Evolutionary conservation across 371 early-diverging fungal genomes (phyloP), one percentile per base, ranked within the genome.

Genomic region (Dentiscutata heterogama): DNA sequence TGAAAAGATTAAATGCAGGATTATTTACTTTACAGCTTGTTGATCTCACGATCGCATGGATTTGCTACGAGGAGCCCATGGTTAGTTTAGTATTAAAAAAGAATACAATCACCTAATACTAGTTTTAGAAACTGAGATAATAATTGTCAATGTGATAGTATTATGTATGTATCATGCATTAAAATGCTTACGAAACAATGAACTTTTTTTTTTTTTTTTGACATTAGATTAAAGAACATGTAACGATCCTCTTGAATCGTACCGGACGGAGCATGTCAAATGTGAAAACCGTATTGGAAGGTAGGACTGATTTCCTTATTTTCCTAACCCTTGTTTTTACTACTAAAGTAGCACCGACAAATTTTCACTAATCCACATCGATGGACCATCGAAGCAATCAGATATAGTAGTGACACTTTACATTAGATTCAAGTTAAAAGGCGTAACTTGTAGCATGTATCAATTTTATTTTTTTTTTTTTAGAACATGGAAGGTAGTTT

Each of bases 1-100:
- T 92, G 81, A 75, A 94, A 61, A 89, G 96, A 60, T 82, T 97
- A 81, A 94, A 94, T 65, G 92, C 94, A 0, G 98, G 97, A 0
- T 84, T 97, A 67, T 97, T 95, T 82, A 92, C 94, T 46, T 87
- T 96, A 75, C 97, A 98, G 79, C 87, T 94, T 72, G 88, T 94
- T 0, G 94, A 93, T 82, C 83, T 93, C 42, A 87, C 90, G 25
- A 83, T 95, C 64, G 93, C 92, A 29, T 92, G 91, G 61, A 78
- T 94, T 10, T 87, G 90, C 75, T 88, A 88, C 73, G 92, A 92
- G 76, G 87, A 89, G 42, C 63, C 84, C 18, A 50, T 60, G 64
- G 84, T 83, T 39, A 67, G 54, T 54, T 42, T 46, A n/a, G 63
- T 63, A 22, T 27, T 22, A 27, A 27, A 63, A 27, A 7, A 8